Base-by-base conservation (phyloP, 805 yeast species). In the Sungouiella thailandica region DNA sequence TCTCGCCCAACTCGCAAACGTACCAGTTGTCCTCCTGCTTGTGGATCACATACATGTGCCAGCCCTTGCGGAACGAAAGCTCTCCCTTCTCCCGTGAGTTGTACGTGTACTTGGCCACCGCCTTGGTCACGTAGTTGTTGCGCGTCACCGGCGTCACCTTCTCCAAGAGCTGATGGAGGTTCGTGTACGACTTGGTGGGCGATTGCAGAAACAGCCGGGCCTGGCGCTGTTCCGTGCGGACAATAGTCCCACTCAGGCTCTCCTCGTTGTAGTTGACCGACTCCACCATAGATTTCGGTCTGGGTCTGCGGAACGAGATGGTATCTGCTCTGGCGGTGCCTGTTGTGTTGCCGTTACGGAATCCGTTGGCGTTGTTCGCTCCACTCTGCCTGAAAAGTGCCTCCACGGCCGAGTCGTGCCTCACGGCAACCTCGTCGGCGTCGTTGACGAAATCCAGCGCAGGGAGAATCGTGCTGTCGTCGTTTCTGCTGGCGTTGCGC, bases 11-110 rank as follows among this genome's bases (percentile, higher is more conserved):
- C 40, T 66, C 72, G 46, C 72, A 66, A 23, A 65, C 57, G 40
- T 44, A 67, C 72, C 72, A 67, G 35, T 61, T 55, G 38, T 67
- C 72, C 33, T 60, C 68, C 41, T 67, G 72, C 36, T 60, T 62
- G 47, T 64, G 64, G 19, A 67, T 52, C 17, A 67, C 54, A 37
- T 54, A 67, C 57, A 67, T 59, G 28, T 62, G 48, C 68, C 70
- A 62, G 27, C 62, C 61, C 39, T 65, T 66, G 32, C 47, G 57
- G 52, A 67, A 66, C 23, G 39, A 41, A 17, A 67, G 50, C 41
- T 67, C 72, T 12, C 71, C 71, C 6, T 52, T 57, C 30, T 62
- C 64, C 34, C 64, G 67, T 3, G 70, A 62, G 37, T 55, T 58
- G 44, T 61, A 67, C 7, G 60, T 44, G 42, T 65, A 67, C 39